Evolutionary conservation across 1,139 yeast genomes (phyloP).

Genomic region (Taphrina wiesneri): DNA sequence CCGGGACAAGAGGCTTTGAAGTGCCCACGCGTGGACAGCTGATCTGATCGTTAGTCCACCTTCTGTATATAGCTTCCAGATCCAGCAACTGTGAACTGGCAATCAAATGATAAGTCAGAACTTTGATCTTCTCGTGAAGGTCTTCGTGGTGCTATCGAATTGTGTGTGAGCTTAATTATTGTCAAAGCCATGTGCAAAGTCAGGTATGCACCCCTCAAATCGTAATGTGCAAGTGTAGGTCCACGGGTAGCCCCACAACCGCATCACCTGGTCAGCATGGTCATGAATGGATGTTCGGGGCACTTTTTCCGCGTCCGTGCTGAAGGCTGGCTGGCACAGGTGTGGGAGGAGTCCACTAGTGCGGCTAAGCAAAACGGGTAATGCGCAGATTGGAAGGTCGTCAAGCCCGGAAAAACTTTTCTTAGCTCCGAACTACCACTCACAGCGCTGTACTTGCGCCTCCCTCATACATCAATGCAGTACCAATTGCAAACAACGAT

Average conservation of each 20-base stretch:
- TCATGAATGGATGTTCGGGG: no score
- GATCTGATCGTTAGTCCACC: neutral
- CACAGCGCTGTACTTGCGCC: neutral
- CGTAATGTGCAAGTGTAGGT: no score
- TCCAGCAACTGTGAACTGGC: no score
- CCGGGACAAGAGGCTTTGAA: neutral
- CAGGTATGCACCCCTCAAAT: neutral
- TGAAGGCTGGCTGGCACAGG: neutral
- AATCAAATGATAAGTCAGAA: no score
- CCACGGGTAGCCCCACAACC: neutral
- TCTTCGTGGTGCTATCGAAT: no score
- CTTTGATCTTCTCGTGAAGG: no score
- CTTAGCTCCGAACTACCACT: neutral
- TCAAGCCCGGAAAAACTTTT: conserved; percentile 7
- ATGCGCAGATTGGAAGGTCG: neutral
- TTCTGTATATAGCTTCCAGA: neutral
- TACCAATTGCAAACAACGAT: no score
- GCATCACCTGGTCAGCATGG: no score
- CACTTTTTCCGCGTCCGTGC: neutral
- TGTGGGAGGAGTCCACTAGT: neutral
- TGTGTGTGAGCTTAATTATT: no score
- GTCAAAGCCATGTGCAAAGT: no score
- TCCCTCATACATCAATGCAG: no score
- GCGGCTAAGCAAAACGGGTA: neutral
- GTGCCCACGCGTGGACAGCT: no score